Percentiles rank a stretch among this genome's conserved stretches.
Conservation (phyloP, 1,284 basidiomycete genomes). For the Pholiota adiposa region DNA sequence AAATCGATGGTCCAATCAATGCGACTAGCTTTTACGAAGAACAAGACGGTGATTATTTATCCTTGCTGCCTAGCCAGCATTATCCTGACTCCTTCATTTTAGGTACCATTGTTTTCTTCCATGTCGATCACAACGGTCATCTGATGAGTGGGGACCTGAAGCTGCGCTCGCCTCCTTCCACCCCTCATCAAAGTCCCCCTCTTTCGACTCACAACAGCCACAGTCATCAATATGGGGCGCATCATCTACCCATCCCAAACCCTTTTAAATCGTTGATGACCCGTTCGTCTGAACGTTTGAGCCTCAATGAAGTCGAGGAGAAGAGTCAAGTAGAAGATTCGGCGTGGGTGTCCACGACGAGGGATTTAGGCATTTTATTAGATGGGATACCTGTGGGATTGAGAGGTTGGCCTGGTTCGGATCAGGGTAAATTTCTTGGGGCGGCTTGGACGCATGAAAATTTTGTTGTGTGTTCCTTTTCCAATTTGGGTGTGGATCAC, state of each 20-base stretch:
- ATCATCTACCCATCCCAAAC: conserved; percentile 49
- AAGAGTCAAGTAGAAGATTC: conserved; percentile 13
- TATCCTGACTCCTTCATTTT: not conserved
- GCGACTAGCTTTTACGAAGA: conserved; percentile 49
- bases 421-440: conserved; percentile 34
- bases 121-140: conserved; percentile 33
- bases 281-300: conserved; percentile 43
- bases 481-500: not conserved
- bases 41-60: conserved; percentile 45
- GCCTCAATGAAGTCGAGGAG: conserved; percentile 23
- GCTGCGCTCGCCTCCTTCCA: conserved; percentile 28
- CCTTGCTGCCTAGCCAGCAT: not conserved
- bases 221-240: conserved; percentile 14
- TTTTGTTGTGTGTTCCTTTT: conserved; percentile 41
- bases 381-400: conserved; percentile 36
- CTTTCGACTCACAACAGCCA: conserved; percentile 10
- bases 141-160: conserved; percentile 38
- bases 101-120: conserved; percentile 28
- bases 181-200: not conserved
- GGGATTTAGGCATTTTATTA: conserved; percentile 36
- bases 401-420: conserved; percentile 29
- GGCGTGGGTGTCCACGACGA: conserved; percentile 22
- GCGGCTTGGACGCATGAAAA: conserved; percentile 50
- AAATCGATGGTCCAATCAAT: conserved; percentile 49
- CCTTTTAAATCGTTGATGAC: conserved; percentile 60